Evolutionary conservation across 2,329 filamentous ascomycete species (phyloP).

Genomic region (Fusarium duplospermum): DNA sequence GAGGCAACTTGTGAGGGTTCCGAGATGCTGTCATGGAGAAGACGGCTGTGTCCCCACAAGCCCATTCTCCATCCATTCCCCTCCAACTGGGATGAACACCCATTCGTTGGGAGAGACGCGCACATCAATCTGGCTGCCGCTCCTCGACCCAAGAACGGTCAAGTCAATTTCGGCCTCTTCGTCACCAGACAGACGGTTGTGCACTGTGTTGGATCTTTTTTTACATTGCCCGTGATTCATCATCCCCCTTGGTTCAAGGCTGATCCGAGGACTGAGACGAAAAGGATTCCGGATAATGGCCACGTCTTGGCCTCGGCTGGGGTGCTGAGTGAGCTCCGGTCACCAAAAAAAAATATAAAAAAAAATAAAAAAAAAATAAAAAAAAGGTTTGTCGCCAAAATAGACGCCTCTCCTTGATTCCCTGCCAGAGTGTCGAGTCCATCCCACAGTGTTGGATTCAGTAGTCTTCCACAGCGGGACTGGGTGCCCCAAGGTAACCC

Average conservation of each 20-base stretch:
- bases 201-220: constrained; percentile 18
- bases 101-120: constrained; percentile 27
- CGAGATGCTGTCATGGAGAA: constrained; percentile 14
- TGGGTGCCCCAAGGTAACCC: constrained; percentile 16
- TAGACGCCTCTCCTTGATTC: constrained; percentile 20
- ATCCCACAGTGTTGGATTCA: constrained; percentile 22
- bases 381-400: constrained; percentile 5
- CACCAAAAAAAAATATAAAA: no score
- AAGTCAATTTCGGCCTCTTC: constrained; percentile 14
- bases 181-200: constrained; percentile 8
- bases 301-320: neutral
- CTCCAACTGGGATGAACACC: constrained; percentile 41
- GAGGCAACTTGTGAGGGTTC: constrained; percentile 15
- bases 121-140: constrained; percentile 21
- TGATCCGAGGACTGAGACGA: neutral
- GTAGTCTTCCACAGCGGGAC: constrained; percentile 25
- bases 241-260: neutral
- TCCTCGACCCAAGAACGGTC: constrained; percentile 28
- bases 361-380: no score
- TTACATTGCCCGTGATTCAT: neutral
- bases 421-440: constrained; percentile 22
- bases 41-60: constrained; percentile 19
- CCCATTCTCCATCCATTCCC: constrained; percentile 26
- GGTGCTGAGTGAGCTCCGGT: neutral
- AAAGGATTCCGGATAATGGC: neutral